Evolutionary conservation across 1,284 basidiomycete species (phyloP).

Genomic region (Irpex sp.): DNA sequence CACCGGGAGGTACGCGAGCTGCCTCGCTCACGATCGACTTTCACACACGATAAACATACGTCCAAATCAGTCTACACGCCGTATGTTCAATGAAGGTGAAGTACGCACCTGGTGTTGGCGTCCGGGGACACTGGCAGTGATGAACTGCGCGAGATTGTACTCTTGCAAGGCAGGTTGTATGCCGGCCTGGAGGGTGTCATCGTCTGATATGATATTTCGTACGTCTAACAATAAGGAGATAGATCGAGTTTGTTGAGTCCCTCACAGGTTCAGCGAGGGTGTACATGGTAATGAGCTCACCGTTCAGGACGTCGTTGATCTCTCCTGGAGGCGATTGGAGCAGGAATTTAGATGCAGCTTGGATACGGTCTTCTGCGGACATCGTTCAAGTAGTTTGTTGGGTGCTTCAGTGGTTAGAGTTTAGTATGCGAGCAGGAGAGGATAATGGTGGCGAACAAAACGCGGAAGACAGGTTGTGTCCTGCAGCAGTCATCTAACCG

Average conservation of each 20-base stretch:
- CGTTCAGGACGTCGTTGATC: conserved; percentile 92
- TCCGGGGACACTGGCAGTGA: conserved; percentile 77
- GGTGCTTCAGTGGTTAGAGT: background rate
- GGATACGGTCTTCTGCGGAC: conserved; percentile 60
- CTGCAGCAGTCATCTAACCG: background rate
- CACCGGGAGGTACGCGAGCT: conserved; percentile 38
- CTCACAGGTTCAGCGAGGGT: conserved; percentile 3
- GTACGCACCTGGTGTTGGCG: conserved; percentile 63
- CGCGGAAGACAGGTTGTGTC: background rate
- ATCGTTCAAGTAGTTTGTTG: conserved; percentile 27
- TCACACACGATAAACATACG: background rate
- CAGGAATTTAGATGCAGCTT: conserved; percentile 74
- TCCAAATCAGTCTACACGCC: background rate
- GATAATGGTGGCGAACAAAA: no score
- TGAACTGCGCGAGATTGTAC: conserved; percentile 86
- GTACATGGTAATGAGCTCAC: conserved; percentile 34
- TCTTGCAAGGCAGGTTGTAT: conserved; percentile 73
- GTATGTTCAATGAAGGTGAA: conserved; percentile 3
- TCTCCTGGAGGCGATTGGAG: conserved; percentile 91
- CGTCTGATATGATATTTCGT: conserved; percentile 83
- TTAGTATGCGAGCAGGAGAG: no score
- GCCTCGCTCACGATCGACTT: conserved; percentile 78
- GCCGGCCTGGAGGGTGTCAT: conserved; percentile 74
- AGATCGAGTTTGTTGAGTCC: conserved; percentile 3
- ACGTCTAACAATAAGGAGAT: conserved; percentile 58